phyloP scores from a whole-genome alignment of 2,329 filamentous ascomycete genomes.

The Aspergillus ochraceoroseus region DNA sequence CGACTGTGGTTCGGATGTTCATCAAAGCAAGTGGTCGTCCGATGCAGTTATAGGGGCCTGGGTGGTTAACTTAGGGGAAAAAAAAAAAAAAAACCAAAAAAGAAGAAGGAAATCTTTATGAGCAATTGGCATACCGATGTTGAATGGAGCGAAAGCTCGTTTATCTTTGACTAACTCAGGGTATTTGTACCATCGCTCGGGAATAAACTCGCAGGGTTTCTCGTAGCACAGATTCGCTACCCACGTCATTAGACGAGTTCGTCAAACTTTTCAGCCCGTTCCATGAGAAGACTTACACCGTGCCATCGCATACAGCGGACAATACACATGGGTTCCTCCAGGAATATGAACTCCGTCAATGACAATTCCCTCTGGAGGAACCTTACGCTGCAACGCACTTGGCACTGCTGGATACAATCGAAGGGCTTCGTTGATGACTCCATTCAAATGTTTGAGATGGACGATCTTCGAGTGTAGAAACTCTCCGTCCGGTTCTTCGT shows the following conservation, averaged over 20 bases:
- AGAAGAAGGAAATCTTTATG: neutral
- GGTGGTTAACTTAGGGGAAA: too few relatives aligned
- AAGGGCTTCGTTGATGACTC: slow-evolving; percentile 17
- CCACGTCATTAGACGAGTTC: neutral
- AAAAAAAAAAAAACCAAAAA: too few relatives aligned
- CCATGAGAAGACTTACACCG: slow-evolving; percentile 24
- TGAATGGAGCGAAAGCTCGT: slow-evolving; percentile 35
- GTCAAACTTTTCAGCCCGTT: neutral
- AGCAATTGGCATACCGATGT: slow-evolving; percentile 21
- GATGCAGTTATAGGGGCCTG: slow-evolving; percentile 36
- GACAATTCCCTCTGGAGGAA: slow-evolving; percentile 18
- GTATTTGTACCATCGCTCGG: slow-evolving; percentile 34
- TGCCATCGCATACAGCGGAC: slow-evolving; percentile 23
- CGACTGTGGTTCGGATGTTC: slow-evolving; percentile 35
- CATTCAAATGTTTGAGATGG: slow-evolving; percentile 16
- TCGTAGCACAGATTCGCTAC: slow-evolving; percentile 28
- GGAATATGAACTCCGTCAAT: slow-evolving; percentile 19
- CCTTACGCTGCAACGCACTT: slow-evolving; percentile 11
- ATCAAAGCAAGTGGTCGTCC: slow-evolving; percentile 37
- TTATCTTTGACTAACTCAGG: slow-evolving; percentile 34
- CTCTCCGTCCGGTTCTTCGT: neutral
- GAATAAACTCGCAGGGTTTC: slow-evolving; percentile 23
- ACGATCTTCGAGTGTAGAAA: slow-evolving; percentile 5
- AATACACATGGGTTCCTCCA: slow-evolving; percentile 21
- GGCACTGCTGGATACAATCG: slow-evolving; percentile 16